Conservation (phyloP, 441 rosid species). For the Erodium texanum region DNA sequence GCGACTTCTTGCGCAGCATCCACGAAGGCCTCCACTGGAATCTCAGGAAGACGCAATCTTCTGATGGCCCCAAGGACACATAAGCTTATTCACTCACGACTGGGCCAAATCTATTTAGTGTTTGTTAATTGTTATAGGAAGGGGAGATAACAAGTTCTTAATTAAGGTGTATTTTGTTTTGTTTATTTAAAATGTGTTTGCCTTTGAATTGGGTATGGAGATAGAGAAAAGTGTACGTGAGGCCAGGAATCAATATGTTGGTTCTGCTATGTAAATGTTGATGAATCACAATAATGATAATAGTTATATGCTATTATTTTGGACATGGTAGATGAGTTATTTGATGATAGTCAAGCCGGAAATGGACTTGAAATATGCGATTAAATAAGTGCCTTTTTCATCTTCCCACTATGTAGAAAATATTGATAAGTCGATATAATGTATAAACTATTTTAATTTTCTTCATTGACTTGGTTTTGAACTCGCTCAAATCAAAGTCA, state of each 20-base stretch:
- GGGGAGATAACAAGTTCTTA: too few species aligned
- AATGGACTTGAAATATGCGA: too few species aligned
- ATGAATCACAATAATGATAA: background rate
- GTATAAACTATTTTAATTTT: too few species aligned
- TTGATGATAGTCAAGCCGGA: too few species aligned
- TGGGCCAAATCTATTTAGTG: background rate
- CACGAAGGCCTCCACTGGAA: conserved; percentile 99
- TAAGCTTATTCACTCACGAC: conserved; percentile 10
- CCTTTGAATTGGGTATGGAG: background rate
- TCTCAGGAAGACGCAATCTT: conserved; percentile 67
- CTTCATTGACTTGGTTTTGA: too few species aligned
- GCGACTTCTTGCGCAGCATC: conserved; percentile 80
- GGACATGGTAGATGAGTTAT: background rate
- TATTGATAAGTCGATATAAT: too few species aligned
- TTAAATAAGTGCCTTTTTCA: too few species aligned
- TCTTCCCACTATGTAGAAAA: too few species aligned
- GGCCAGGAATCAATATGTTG: background rate
- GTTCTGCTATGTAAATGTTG: background rate
- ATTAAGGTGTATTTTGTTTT: background rate
- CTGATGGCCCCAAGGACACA: conserved; percentile 57
- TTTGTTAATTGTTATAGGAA: background rate
- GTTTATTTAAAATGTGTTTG: background rate
- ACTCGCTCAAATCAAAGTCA: too few species aligned
- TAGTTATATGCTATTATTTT: too few species aligned
- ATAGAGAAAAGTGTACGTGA: background rate